phyloP scores from a whole-genome alignment of 768 basidiomycete species.

The Arthromyces matolae region DNA sequence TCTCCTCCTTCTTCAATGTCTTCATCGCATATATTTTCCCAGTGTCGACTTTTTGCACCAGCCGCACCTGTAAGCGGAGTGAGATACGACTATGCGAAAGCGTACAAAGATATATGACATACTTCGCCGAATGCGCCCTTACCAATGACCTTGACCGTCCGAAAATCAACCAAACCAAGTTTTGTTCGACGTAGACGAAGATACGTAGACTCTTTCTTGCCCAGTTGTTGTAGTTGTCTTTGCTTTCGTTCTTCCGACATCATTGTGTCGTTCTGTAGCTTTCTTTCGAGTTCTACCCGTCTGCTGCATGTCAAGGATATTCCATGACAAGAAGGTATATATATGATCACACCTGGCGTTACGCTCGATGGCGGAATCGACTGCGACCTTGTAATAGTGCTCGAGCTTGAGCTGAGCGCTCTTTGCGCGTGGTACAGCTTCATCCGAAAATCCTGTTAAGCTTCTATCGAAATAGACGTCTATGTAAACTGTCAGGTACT shows the following conservation, averaged over 20 bases:
- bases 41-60: conserved; percentile 95
- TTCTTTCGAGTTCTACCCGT: conserved; percentile 83
- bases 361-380: conserved; percentile 91
- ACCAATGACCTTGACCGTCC: conserved; percentile 97
- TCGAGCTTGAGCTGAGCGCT: conserved; percentile 93
- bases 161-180: conserved; percentile 87
- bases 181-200: conserved; percentile 86
- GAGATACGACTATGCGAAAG: not conserved
- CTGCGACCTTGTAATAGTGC: conserved; percentile 94
- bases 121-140: conserved; percentile 99
- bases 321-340: not conserved
- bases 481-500: conserved; percentile 24
- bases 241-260: conserved; percentile 84
- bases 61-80: conserved; percentile 53
- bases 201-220: conserved; percentile 85
- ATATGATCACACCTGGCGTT: conserved; percentile 67
- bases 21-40: conserved; percentile 99
- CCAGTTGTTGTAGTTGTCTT: conserved; percentile 77
- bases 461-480: conserved; percentile 93
- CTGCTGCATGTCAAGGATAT: conserved; percentile 34
- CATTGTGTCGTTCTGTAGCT: conserved; percentile 62
- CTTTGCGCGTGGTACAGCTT: conserved; percentile 80
- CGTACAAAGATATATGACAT: conserved; percentile 20
- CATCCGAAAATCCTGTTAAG: conserved; percentile 71
- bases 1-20: conserved; percentile 93